A percentile compares a stretch with the other conserved stretches of the same genome.
Conservation (phyloP, 1,284 basidiomycete species). For the Ganoderma resinaceum region DNA sequence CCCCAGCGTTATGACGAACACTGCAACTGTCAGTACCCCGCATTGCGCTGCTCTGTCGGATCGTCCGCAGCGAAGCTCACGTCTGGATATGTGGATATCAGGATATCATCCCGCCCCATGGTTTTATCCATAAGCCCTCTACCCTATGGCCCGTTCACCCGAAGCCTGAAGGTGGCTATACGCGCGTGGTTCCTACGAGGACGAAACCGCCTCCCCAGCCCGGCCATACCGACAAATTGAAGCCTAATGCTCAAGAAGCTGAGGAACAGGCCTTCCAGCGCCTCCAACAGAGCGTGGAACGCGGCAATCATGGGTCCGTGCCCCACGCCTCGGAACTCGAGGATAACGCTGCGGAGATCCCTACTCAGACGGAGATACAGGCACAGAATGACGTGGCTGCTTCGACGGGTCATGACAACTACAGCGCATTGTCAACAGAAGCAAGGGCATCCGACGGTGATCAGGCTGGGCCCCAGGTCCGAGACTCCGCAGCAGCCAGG, state of each 20-base stretch:
- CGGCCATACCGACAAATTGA: slow-evolving; percentile 57
- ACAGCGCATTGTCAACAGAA: neutral
- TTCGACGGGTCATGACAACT: neutral
- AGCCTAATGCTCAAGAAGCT: slow-evolving; percentile 42
- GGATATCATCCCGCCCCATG: slow-evolving; percentile 71
- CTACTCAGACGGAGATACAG: slow-evolving; percentile 49
- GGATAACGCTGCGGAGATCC: slow-evolving; percentile 32
- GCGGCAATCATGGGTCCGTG: slow-evolving; percentile 20
- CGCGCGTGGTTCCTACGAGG: slow-evolving; percentile 45
- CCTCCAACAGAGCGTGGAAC: slow-evolving; percentile 23
- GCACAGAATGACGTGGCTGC: slow-evolving; percentile 17
- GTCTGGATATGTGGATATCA: slow-evolving; percentile 40
- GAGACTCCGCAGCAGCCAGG: slow-evolving; percentile 3
- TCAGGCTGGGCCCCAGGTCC: neutral
- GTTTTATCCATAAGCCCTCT: slow-evolving; percentile 67
- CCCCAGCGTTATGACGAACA: slow-evolving; percentile 80
- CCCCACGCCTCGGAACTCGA: slow-evolving; percentile 32
- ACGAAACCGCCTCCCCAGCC: slow-evolving; percentile 55
- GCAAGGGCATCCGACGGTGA: neutral
- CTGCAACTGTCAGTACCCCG: slow-evolving; percentile 61
- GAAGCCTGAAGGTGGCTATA: slow-evolving; percentile 44
- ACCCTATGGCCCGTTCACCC: slow-evolving; percentile 61
- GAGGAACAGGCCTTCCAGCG: slow-evolving; percentile 34
- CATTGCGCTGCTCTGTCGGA: slow-evolving; percentile 38
- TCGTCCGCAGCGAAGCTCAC: slow-evolving; percentile 20